Conservation (phyloP, 2,329 filamentous ascomycete genomes). For the Botryotinia calthae region DNA sequence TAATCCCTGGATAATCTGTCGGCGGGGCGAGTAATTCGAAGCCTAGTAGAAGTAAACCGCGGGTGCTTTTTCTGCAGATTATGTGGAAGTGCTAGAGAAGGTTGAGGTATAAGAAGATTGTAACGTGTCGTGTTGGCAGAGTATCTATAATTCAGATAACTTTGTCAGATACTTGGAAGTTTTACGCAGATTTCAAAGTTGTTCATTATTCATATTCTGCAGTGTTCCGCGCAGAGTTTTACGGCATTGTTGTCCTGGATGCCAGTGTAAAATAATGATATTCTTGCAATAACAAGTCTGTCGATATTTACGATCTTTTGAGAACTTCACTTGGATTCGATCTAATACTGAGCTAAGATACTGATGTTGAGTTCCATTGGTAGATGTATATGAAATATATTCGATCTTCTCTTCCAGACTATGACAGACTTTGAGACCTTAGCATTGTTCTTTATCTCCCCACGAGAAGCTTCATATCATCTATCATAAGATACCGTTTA, state of each 20-base stretch:
- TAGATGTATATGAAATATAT: background rate
- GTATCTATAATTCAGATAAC: no score
- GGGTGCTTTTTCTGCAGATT: no score
- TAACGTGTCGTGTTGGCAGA: background rate
- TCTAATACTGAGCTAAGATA: background rate
- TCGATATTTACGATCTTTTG: background rate
- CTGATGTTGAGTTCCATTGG: background rate
- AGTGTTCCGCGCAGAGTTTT: background rate
- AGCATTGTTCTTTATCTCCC: background rate
- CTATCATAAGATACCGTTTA: background rate
- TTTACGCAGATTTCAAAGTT: background rate
- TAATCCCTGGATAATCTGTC: background rate
- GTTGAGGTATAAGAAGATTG: rapidly evolving
- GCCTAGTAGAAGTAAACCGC: no score
- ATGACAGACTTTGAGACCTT: background rate
- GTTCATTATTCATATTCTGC: background rate
- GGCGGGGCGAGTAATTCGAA: background rate
- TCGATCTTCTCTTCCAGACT: background rate
- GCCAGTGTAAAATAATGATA: background rate
- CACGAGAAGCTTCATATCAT: background rate
- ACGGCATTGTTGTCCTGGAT: background rate
- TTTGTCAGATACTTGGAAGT: background rate
- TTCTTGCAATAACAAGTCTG: rapidly evolving
- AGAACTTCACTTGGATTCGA: background rate
- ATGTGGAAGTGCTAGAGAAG: background rate